Evolutionary conservation across 805 yeast species (phyloP).

Genomic region (Sungouiella thailandica): DNA sequence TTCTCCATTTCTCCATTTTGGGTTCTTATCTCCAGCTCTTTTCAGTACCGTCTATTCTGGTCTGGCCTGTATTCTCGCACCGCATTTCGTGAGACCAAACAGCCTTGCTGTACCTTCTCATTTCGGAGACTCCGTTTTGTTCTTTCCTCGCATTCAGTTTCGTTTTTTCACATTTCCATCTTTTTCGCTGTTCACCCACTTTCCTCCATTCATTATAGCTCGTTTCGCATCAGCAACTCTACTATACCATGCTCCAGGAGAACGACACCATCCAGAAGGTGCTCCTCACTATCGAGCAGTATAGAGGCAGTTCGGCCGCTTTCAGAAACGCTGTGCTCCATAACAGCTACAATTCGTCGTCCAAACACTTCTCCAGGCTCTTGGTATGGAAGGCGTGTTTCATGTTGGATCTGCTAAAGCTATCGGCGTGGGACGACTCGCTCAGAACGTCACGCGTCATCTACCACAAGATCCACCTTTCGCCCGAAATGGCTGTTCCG

Average conservation of each 20-base stretch:
- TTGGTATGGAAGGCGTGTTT: conserved; percentile 36
- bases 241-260: conserved; percentile 21
- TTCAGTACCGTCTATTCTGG: too few species aligned
- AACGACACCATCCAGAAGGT: conserved; percentile 34
- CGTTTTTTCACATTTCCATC: too few species aligned
- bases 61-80: too few species aligned
- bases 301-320: conserved; percentile 23
- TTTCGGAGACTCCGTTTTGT: too few species aligned
- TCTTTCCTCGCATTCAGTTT: too few species aligned
- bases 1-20: too few species aligned
- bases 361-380: conserved; percentile 23
- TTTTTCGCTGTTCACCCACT: too few species aligned
- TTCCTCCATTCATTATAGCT: too few species aligned
- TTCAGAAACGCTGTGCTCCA: conserved; percentile 25
- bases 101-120: too few species aligned
- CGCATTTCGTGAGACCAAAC: too few species aligned
- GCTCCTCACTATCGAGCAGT: conserved; percentile 32
- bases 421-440: conserved; percentile 28
- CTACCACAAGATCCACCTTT: conserved; percentile 27
- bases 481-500: conserved; percentile 30
- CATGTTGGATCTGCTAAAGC: conserved; percentile 32
- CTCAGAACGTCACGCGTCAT: conserved; percentile 28
- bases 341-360: conserved; percentile 24
- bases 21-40: too few species aligned
- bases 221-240: too few species aligned